These are phyloP conservation scores for Panaeolus papilionaceus DNA, from an alignment of 768 basidiomycete species.

Conservation along the genomic window DNA sequence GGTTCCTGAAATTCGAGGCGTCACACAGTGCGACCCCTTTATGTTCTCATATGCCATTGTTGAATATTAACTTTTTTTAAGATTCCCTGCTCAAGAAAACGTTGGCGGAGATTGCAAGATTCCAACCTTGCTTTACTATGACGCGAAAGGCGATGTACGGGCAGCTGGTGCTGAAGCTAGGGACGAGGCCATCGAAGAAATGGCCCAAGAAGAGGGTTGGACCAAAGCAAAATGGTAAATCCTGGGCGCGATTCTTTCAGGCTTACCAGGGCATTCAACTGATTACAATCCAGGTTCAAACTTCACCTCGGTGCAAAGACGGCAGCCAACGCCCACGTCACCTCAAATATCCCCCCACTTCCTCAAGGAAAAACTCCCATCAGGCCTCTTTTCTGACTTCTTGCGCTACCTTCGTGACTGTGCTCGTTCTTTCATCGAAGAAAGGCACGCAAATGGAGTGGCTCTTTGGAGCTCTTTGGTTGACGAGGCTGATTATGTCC, in stretches of 20 bases:
- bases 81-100: slow-evolving; percentile 51
- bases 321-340: slow-evolving; percentile 15
- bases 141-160: slow-evolving; percentile 38
- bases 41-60: neutral
- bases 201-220: slow-evolving; percentile 52
- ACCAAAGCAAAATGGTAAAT: slow-evolving; percentile 51
- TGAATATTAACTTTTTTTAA: slow-evolving; percentile 23
- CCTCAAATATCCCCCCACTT: slow-evolving; percentile 40
- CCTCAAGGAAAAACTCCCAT: slow-evolving; percentile 46
- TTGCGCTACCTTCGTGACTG: slow-evolving; percentile 52
- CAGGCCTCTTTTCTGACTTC: slow-evolving; percentile 54
- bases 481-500: slow-evolving; percentile 49
- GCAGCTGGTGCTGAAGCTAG: slow-evolving; percentile 53
- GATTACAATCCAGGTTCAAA: slow-evolving; percentile 28
- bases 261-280: neutral
- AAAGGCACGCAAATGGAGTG: slow-evolving; percentile 48
- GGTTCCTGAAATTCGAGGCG: slow-evolving; percentile 30
- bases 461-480: slow-evolving; percentile 51
- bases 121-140: slow-evolving; percentile 54
- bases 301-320: slow-evolving; percentile 39
- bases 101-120: slow-evolving; percentile 52
- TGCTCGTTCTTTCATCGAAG: slow-evolving; percentile 50
- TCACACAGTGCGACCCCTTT: slow-evolving; percentile 25
- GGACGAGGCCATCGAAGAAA: slow-evolving; percentile 40
- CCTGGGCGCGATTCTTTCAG: slow-evolving; percentile 27